These are phyloP conservation scores for Candolleomyces aberdarensis DNA, from an alignment of 768 basidiomycete species.

Conservation along the genomic window DNA sequence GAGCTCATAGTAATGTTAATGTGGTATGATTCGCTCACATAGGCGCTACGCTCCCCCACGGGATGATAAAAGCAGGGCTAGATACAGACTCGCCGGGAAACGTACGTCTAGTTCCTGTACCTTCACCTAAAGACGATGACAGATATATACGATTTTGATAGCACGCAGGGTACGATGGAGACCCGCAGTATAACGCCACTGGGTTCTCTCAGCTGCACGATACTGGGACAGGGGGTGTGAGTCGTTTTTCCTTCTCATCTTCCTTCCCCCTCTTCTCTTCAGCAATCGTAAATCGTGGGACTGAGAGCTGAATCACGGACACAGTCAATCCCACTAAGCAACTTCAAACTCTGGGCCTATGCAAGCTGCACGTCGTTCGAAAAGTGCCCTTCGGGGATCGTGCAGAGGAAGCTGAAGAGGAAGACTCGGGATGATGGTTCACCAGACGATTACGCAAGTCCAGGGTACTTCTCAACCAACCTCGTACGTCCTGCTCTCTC, in stretches of 20 bases:
- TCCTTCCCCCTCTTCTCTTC: too few relatives aligned
- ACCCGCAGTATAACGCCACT: conserved; percentile 40
- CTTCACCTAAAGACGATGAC: not conserved
- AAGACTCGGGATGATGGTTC: conserved; percentile 52
- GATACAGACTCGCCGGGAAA: conserved; percentile 65
- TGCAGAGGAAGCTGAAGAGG: conserved; percentile 42
- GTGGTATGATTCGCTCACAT: not conserved
- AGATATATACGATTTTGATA: conserved; percentile 12
- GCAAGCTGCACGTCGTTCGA: conserved; percentile 49
- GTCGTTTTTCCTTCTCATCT: conserved; percentile 10
- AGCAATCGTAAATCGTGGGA: not conserved
- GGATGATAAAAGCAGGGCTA: conserved; percentile 68
- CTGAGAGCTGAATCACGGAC: not conserved
- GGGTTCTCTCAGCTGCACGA: conserved; percentile 68
- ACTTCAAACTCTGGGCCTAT: conserved; percentile 61
- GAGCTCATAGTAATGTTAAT: too few relatives aligned
- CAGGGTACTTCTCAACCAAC: conserved; percentile 65
- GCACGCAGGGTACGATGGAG: conserved; percentile 49
- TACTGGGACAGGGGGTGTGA: conserved; percentile 58
- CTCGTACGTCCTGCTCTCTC: conserved; percentile 32
- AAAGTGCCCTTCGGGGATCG: conserved; percentile 47
- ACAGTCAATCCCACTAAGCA: conserved; percentile 46
- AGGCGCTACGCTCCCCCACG: conserved; percentile 66
- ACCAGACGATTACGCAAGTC: conserved; percentile 60
- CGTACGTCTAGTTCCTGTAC: conserved; percentile 26